These are phyloP conservation scores for Agaricus blazei DNA, from an alignment of 768 basidiomycete genomes.

Conservation along the genomic window DNA sequence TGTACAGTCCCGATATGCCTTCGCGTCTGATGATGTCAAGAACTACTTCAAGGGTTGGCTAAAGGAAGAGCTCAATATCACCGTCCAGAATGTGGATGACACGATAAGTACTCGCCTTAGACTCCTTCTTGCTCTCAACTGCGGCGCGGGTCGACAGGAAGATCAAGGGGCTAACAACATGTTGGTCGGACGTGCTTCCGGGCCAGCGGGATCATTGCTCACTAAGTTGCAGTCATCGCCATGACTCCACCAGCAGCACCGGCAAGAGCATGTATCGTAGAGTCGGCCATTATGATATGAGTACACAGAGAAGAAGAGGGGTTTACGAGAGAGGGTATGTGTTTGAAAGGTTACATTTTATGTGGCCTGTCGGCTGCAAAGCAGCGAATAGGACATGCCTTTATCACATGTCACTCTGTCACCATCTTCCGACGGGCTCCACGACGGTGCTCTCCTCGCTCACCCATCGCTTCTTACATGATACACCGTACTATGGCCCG, in stretches of 20 bases:
- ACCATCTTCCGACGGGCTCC: neutral
- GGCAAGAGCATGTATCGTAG: constrained; percentile 79
- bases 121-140: constrained; percentile 76
- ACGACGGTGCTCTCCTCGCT: neutral
- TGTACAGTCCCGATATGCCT: constrained; percentile 81
- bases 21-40: constrained; percentile 79
- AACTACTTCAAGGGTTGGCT: constrained; percentile 66
- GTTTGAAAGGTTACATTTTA: constrained; percentile 10
- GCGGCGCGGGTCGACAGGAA: constrained; percentile 92
- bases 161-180: constrained; percentile 68
- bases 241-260: constrained; percentile 87
- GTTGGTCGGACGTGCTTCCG: constrained; percentile 9
- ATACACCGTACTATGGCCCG: constrained; percentile 4
- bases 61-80: constrained; percentile 6
- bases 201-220: constrained; percentile 21
- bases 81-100: neutral
- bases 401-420: constrained; percentile 17
- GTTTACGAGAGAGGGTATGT: neutral
- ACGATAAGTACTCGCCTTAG: constrained; percentile 47
- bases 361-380: constrained; percentile 11
- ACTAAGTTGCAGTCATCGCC: constrained; percentile 92
- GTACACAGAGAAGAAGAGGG: constrained; percentile 2
- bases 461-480: neutral
- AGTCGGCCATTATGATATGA: constrained; percentile 55
- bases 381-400: constrained; percentile 3